phyloP scores from a whole-genome alignment of 352 stramenopile genomes.

The Phytophthora sp. region DNA sequence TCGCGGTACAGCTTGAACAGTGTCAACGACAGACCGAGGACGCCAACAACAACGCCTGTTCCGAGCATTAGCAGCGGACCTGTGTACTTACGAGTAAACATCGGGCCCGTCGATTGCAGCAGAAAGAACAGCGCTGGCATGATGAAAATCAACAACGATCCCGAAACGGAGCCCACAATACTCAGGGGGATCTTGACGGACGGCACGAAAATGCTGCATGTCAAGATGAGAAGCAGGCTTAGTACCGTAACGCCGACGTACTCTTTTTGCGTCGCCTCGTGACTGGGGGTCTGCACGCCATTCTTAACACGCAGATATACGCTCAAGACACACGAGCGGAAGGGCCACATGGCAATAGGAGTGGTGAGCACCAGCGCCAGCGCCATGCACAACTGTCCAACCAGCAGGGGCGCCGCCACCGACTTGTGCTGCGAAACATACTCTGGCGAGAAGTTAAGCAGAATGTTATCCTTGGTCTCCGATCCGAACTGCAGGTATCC shows the following conservation, averaged over 20 bases:
- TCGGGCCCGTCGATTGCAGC: constrained; percentile 51
- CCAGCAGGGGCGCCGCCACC: constrained; percentile 52
- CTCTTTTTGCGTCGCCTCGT: constrained; percentile 51
- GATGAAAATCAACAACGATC: constrained; percentile 85
- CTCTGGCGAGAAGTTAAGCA: constrained; percentile 79
- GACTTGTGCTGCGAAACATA: constrained; percentile 54
- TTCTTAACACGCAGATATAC: constrained; percentile 76
- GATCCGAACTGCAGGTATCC: constrained; percentile 78
- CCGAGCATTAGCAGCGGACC: constrained; percentile 70
- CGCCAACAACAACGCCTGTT: constrained; percentile 51
- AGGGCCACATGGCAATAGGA: constrained; percentile 81
- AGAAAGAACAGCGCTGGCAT: constrained; percentile 83
- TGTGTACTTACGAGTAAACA: constrained; percentile 47
- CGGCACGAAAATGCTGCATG: constrained; percentile 79
- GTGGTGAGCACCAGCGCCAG: constrained; percentile 68
- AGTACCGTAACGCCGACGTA: constrained; percentile 56
- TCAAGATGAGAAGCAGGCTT: constrained; percentile 63
- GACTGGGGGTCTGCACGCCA: constrained; percentile 69
- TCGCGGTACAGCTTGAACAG: constrained; percentile 51
- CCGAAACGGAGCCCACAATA: constrained; percentile 77
- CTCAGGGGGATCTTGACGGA: constrained; percentile 80
- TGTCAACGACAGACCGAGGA: constrained; percentile 46
- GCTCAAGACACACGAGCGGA: constrained; percentile 75
- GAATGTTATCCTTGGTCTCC: constrained; percentile 71
- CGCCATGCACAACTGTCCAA: constrained; percentile 71